These are phyloP conservation scores for Noccaea bulbosa DNA, from an alignment of 345 rosid species.

Conservation along the genomic window DNA sequence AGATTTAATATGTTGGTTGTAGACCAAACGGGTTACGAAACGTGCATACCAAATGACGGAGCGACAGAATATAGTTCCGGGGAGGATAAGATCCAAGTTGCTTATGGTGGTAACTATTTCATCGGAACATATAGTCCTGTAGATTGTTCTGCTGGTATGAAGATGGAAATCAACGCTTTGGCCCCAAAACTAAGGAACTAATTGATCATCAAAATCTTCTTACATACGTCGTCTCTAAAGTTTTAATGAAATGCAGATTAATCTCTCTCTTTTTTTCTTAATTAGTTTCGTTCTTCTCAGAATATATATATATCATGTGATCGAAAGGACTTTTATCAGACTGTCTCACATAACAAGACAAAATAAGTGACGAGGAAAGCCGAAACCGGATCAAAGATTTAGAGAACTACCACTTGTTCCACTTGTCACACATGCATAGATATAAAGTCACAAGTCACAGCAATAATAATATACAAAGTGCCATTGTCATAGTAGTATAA, in stretches of 20 bases:
- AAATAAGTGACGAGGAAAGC: conserved; percentile 44
- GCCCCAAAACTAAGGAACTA: neutral
- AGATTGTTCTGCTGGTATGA: neutral
- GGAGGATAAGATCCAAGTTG: conserved; percentile 1
- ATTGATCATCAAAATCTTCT: neutral
- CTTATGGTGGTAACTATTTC: conserved; percentile 10
- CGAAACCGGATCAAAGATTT: conserved; percentile 17
- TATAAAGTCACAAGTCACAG: conserved; percentile 15
- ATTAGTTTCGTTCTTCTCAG: neutral
- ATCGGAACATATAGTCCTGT: conserved; percentile 1
- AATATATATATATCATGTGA: neutral
- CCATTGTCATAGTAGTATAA: conserved; percentile 1
- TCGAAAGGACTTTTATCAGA: neutral
- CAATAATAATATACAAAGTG: neutral
- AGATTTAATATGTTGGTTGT: neutral
- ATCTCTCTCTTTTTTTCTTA: neutral
- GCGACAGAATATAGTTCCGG: neutral
- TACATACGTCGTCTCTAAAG: neutral
- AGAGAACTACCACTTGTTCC: conserved; percentile 26
- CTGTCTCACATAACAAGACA: conserved; percentile 19
- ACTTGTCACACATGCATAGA: conserved; percentile 45
- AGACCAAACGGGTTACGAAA: conserved; percentile 23
- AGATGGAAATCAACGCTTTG: conserved; percentile 18
- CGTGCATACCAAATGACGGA: conserved; percentile 9
- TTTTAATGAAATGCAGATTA: neutral